Conservation (phyloP, 2,329 filamentous ascomycete species). For the Chrysoporthe deuterocubensis region DNA sequence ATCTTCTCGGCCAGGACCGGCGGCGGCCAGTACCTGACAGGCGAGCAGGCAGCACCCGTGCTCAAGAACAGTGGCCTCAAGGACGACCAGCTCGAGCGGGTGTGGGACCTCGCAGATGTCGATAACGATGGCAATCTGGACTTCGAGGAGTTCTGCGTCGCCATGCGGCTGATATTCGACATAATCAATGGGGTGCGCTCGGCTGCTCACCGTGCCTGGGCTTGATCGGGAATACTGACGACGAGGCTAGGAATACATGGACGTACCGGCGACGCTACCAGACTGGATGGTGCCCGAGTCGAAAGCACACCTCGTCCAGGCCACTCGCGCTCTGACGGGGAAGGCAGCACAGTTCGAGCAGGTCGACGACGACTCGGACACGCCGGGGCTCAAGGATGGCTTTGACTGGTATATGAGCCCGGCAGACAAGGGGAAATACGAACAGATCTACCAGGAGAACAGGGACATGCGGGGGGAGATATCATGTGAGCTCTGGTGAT, state of each 20-base stretch:
- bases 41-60: constrained; percentile 64
- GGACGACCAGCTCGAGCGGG: constrained; percentile 84
- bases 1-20: constrained; percentile 65
- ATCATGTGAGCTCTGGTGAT: constrained; percentile 59
- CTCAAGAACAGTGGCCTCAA: constrained; percentile 67
- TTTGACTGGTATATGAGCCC: constrained; percentile 99
- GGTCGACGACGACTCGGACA: constrained; percentile 81
- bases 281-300: constrained; percentile 98
- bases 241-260: constrained; percentile 73
- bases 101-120: constrained; percentile 97
- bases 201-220: constrained; percentile 35
- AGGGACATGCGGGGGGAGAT: constrained; percentile 85
- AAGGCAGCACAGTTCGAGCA: constrained; percentile 83
- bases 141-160: constrained; percentile 99
- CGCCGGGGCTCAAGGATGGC: constrained; percentile 85
- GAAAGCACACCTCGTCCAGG: constrained; percentile 88
- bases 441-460: constrained; percentile 95
- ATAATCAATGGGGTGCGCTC: constrained; percentile 81
- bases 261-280: constrained; percentile 83
- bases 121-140: constrained; percentile 97
- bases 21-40: constrained; percentile 62
- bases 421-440: constrained; percentile 87
- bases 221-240: constrained; percentile 12
- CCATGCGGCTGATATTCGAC: constrained; percentile 97
- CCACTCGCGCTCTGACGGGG: constrained; percentile 76